Conservation (phyloP, 2,329 filamentous ascomycete species). For the Pezicula radicicola region DNA sequence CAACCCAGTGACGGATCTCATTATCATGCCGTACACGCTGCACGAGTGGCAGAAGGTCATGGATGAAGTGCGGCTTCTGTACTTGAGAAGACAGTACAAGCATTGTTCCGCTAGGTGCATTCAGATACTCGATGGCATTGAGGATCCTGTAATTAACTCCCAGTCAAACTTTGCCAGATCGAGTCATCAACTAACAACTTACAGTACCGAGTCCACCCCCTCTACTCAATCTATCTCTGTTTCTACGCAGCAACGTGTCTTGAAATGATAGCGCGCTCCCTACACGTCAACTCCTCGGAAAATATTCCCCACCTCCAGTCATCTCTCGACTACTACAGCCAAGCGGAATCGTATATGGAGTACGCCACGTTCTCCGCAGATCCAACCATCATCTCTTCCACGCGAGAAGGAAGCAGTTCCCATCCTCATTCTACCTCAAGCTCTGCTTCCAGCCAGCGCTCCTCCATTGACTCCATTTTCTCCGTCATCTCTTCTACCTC, state of each 20-base stretch:
- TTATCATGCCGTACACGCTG: slow-evolving; percentile 20
- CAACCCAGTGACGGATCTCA: slow-evolving; percentile 14
- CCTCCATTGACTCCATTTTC: slow-evolving; percentile 25
- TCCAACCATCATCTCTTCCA: slow-evolving; percentile 3
- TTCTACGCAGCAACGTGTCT: slow-evolving; percentile 27
- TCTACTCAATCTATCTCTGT: slow-evolving; percentile 26
- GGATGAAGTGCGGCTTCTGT: slow-evolving; percentile 27
- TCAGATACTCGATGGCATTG: slow-evolving; percentile 22
- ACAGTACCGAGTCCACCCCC: slow-evolving; percentile 21
- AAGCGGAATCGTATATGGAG: slow-evolving; percentile 19
- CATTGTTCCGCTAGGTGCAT: slow-evolving; percentile 25
- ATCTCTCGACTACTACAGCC: slow-evolving; percentile 21
- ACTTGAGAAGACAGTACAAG: slow-evolving; percentile 23
- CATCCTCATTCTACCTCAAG: slow-evolving; percentile 10
- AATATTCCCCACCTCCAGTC: slow-evolving; percentile 27
- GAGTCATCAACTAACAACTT: slow-evolving; percentile 3
- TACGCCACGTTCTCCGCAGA: slow-evolving; percentile 17
- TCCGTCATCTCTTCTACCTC: slow-evolving; percentile 16
- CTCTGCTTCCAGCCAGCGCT: slow-evolving; percentile 19
- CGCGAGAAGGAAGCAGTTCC: neutral
- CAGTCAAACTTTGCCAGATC: neutral
- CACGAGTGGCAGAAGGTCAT: slow-evolving; percentile 25
- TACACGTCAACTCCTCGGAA: slow-evolving; percentile 18
- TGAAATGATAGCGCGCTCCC: slow-evolving; percentile 22
- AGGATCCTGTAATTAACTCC: slow-evolving; percentile 22